Evolutionary conservation across 345 rosid species (phyloP).

Genomic region (Dipteronia sinensis): DNA sequence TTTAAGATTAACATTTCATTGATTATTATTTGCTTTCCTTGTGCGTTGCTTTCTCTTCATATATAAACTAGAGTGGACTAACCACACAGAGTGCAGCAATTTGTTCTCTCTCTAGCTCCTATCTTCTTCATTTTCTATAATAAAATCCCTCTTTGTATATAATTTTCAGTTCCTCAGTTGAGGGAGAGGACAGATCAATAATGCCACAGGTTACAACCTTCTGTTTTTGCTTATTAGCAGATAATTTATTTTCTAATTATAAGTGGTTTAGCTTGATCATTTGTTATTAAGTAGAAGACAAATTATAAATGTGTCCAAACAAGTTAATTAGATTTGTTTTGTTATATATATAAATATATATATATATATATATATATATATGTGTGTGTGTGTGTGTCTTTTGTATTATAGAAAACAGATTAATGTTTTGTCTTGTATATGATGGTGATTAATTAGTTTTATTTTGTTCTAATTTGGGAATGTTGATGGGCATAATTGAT

Average conservation of each 20-base stretch:
- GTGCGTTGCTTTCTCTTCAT: constrained; percentile 20
- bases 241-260: neutral
- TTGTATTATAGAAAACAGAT: too few species aligned
- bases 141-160: constrained; percentile 17
- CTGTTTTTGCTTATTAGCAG: neutral
- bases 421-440: too few species aligned
- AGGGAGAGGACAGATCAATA: neutral
- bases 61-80: constrained; percentile 27
- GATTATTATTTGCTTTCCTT: neutral
- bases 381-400: neutral
- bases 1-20: neutral
- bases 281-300: too few species aligned
- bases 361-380: neutral
- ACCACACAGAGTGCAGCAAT: constrained; percentile 42
- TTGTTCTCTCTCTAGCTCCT: too few species aligned
- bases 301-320: too few species aligned
- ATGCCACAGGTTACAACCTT: neutral
- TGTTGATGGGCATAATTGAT: too few species aligned
- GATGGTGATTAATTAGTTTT: too few species aligned
- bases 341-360: neutral
- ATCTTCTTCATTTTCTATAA: neutral
- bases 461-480: too few species aligned
- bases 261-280: neutral
- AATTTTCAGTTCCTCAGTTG: neutral
- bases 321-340: neutral